These are phyloP conservation scores for Thozetella sp. DNA, from an alignment of 495 filamentous ascomycete genomes.

Conservation along the genomic window DNA sequence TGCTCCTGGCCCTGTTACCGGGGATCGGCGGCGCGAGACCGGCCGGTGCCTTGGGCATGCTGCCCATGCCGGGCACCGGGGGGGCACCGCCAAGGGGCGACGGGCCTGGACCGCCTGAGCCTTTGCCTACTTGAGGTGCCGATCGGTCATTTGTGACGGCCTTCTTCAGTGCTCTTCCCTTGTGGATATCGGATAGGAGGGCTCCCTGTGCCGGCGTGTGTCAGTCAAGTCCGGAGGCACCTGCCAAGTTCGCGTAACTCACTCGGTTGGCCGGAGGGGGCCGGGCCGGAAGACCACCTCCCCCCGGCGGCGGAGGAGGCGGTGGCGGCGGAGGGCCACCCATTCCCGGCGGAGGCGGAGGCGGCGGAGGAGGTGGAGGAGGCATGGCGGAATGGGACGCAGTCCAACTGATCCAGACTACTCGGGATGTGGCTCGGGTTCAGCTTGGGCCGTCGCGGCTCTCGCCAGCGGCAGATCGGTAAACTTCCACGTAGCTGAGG, in stretches of 20 bases:
- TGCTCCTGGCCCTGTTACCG: constrained; percentile 72
- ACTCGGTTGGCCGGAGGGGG: constrained; percentile 17
- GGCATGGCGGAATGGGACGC: constrained; percentile 9
- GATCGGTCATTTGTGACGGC: constrained; percentile 94
- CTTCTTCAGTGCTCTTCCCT: constrained; percentile 82
- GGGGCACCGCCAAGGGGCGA: constrained; percentile 68
- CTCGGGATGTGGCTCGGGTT: background rate
- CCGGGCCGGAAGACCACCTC: constrained; percentile 16
- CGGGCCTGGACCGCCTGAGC: constrained; percentile 54
- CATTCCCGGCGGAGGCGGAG: constrained; percentile 24
- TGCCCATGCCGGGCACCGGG: constrained; percentile 66
- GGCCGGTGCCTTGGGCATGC: constrained; percentile 51
- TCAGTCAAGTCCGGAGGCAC: constrained; percentile 31
- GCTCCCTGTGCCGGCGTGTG: constrained; percentile 64
- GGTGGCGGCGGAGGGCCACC: constrained; percentile 22
- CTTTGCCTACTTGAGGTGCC: constrained; percentile 67
- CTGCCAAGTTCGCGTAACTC: background rate
- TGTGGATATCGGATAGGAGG: constrained; percentile 85
- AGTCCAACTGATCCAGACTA: too few relatives aligned
- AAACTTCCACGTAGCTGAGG: background rate
- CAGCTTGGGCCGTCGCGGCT: background rate
- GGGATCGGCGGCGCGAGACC: constrained; percentile 81
- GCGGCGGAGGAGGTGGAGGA: constrained; percentile 30
- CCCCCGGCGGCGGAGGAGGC: constrained; percentile 11
- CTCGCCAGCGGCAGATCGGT: background rate